Evolutionary conservation across 2,329 filamentous ascomycete species (phyloP).

Genomic region (Camptophora hylomeconis): DNA sequence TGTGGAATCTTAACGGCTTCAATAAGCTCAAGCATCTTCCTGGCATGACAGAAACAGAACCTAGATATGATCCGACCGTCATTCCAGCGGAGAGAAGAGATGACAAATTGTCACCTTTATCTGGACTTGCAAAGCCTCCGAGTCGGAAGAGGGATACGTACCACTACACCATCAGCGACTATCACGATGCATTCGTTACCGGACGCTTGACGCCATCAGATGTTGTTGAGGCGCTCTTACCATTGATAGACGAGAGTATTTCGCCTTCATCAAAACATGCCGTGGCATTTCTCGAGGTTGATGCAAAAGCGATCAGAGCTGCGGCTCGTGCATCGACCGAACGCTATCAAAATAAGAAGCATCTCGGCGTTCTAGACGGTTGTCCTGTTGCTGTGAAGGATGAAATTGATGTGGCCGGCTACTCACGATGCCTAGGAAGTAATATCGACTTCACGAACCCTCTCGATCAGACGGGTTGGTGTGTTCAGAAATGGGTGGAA

Average conservation of each 20-base stretch:
- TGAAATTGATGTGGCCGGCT: constrained; percentile 59
- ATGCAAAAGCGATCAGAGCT: constrained; percentile 48
- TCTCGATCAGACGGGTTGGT: constrained; percentile 49
- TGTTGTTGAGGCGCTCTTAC: constrained; percentile 58
- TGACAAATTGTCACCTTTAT: constrained; percentile 4
- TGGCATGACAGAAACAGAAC: constrained; percentile 39
- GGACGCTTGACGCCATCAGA: constrained; percentile 58
- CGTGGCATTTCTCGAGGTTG: constrained; percentile 58
- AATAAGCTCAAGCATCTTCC: constrained; percentile 41
- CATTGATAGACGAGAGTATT: constrained; percentile 51
- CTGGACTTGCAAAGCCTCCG: constrained; percentile 19
- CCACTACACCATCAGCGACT: constrained; percentile 63
- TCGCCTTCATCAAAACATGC: constrained; percentile 47
- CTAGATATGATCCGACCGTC: constrained; percentile 46
- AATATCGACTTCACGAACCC: constrained; percentile 41
- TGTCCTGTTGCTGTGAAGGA: constrained; percentile 78
- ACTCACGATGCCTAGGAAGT: constrained; percentile 54
- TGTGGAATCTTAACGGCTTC: constrained; percentile 64
- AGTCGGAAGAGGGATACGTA: constrained; percentile 27
- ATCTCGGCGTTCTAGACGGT: constrained; percentile 61
- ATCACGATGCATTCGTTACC: constrained; percentile 59
- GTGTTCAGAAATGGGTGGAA: constrained; percentile 56
- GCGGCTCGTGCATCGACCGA: constrained; percentile 62
- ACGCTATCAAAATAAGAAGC: constrained; percentile 54
- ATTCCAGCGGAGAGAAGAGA: constrained; percentile 27